A percentile compares a stretch with the other conserved stretches of the same genome.
Evolutionary conservation across 257 asterid species (phyloP).

Genomic region (Capsicum pubescens): DNA sequence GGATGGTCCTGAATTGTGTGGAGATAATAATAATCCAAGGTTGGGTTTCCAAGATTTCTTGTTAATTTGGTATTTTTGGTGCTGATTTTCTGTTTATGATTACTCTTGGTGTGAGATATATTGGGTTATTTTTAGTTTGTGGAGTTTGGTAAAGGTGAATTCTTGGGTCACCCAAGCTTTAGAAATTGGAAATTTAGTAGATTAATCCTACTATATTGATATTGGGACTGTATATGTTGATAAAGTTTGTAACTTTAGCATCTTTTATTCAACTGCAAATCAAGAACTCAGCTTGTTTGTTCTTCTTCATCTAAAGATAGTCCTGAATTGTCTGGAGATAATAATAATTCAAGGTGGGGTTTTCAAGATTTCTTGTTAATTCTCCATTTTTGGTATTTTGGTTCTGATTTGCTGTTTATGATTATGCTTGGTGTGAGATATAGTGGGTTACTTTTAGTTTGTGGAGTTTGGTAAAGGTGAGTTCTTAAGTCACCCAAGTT

Average conservation of each 20-base stretch:
- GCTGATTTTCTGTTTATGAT: not conserved
- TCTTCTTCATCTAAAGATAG: too few species aligned
- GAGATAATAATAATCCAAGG: constrained; percentile 52
- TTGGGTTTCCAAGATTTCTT: constrained; percentile 29
- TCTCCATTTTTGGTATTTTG: not conserved
- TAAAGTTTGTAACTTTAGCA: not conserved
- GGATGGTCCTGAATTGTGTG: constrained; percentile 40
- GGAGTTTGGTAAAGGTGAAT: not conserved
- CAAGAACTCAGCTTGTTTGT: too few species aligned
- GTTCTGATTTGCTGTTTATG: not conserved
- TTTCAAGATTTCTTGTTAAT: not conserved
- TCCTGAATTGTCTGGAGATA: too few species aligned
- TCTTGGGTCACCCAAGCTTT: not conserved
- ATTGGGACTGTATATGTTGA: not conserved
- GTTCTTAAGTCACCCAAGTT: not conserved
- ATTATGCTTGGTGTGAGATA: constrained; percentile 2
- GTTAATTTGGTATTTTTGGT: not conserved
- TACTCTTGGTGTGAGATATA: constrained; percentile 7
- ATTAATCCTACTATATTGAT: not conserved
- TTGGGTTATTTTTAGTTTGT: not conserved
- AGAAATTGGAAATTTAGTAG: not conserved
- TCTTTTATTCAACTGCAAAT: too few species aligned
- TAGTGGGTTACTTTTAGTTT: not conserved
- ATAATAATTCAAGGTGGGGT: constrained; percentile 49
- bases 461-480: not conserved